Evolutionary conservation across 176 grass and related monocot genomes (phyloP).

Genomic region (Eragrostis curvula): DNA sequence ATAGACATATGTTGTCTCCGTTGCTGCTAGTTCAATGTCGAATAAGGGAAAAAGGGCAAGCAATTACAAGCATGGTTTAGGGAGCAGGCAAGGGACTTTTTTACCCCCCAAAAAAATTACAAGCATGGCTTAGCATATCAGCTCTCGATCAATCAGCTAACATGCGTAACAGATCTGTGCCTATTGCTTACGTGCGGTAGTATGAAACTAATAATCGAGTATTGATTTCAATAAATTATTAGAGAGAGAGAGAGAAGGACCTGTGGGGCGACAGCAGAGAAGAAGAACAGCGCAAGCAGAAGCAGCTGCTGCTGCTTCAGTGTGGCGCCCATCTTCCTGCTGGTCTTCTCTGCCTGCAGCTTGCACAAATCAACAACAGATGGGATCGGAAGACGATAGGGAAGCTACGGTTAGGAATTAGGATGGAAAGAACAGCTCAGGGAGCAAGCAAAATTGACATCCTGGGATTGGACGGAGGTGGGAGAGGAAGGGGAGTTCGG

Average conservation of each 20-base stretch:
- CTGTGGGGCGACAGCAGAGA: slow-evolving; percentile 10
- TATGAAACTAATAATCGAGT: background rate
- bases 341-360: background rate
- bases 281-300: background rate
- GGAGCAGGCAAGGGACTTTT: too few species aligned
- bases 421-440: background rate
- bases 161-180: background rate
- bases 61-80: background rate
- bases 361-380: background rate
- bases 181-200: background rate
- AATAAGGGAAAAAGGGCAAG: background rate
- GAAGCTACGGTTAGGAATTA: background rate
- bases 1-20: background rate
- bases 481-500: background rate
- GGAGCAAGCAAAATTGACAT: background rate
- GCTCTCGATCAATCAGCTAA: background rate
- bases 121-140: background rate
- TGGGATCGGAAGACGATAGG: background rate
- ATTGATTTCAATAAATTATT: background rate
- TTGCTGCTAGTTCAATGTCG: background rate
- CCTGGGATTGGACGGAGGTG: background rate
- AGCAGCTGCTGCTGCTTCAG: background rate
- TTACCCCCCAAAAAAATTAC: background rate
- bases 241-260: background rate
- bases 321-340: background rate